These are phyloP conservation scores for Talaromyces sp. DNA, from an alignment of 2,329 filamentous ascomycete species.

Conservation along the genomic window DNA sequence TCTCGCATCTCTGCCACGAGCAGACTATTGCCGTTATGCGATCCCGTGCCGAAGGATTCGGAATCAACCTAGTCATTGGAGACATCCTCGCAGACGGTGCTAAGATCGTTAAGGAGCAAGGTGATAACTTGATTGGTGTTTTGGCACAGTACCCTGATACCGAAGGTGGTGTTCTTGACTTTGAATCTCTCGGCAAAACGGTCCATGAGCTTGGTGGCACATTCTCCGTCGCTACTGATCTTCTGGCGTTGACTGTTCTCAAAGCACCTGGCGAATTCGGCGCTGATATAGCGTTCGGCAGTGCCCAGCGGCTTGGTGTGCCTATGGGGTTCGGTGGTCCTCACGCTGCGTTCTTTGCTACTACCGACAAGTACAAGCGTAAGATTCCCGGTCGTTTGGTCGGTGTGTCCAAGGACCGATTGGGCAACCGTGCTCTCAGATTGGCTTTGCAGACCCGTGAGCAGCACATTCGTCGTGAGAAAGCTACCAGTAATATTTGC, in stretches of 20 bases:
- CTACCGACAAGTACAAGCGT: conserved; percentile 84
- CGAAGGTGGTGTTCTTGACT: conserved; percentile 73
- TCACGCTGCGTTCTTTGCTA: conserved; percentile 95
- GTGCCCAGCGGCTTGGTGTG: conserved; percentile 84
- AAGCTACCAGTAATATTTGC: conserved; percentile 96
- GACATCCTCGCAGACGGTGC: conserved; percentile 66
- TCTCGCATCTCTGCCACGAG: conserved; percentile 76
- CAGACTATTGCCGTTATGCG: conserved; percentile 81
- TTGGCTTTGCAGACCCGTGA: conserved; percentile 88
- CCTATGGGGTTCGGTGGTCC: conserved; percentile 89
- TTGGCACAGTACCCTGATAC: conserved; percentile 95
- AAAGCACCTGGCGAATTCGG: conserved; percentile 92
- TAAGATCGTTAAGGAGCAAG: conserved; percentile 66
- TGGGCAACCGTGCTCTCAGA: conserved; percentile 75
- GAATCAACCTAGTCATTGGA: conserved; percentile 69
- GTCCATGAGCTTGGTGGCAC: conserved; percentile 75
- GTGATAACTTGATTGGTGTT: conserved; percentile 79
- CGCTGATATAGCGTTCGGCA: conserved; percentile 92
- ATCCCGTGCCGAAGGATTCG: conserved; percentile 87
- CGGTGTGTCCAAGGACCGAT: conserved; percentile 84
- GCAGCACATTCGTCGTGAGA: conserved; percentile 93
- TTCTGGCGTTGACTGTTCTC: conserved; percentile 79
- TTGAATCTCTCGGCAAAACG: conserved; percentile 66
- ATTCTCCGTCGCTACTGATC: conserved; percentile 83
- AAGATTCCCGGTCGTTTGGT: conserved; percentile 90